Percentiles rank a stretch among this genome's conserved stretches.
Evolutionary conservation across 177 flowering plant species (phyloP).

Genomic region (Vitis hybrid): DNA sequence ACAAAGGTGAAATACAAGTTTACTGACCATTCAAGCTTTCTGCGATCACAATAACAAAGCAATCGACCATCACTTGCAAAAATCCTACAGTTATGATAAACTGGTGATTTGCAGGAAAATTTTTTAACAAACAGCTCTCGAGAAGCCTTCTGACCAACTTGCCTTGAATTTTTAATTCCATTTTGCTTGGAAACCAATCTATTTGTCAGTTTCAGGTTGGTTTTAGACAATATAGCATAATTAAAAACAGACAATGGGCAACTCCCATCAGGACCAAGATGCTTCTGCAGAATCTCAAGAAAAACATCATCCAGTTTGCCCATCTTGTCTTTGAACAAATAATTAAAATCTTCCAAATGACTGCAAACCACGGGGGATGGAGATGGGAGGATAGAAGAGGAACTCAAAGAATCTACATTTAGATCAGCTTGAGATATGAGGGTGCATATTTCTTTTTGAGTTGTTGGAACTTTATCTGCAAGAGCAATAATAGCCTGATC

Average conservation of each 20-base stretch:
- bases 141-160: constrained; percentile 59
- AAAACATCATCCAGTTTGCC: constrained; percentile 39
- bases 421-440: constrained; percentile 59
- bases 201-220: constrained; percentile 36
- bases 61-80: constrained; percentile 94
- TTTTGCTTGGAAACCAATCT: constrained; percentile 43
- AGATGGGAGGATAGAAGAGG: constrained; percentile 33
- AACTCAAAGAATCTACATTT: constrained; percentile 34
- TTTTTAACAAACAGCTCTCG: constrained; percentile 82
- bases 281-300: constrained; percentile 39
- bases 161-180: constrained; percentile 46
- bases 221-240: constrained; percentile 55
- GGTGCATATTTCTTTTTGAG: constrained; percentile 41
- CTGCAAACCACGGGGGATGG: constrained; percentile 73
- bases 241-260: constrained; percentile 74
- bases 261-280: constrained; percentile 58
- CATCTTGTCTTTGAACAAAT: constrained; percentile 39
- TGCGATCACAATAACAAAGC: constrained; percentile 94
- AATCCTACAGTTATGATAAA: constrained; percentile 94
- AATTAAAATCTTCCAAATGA: constrained; percentile 58
- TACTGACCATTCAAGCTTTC: constrained; percentile 92
- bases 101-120: constrained; percentile 97
- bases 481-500: constrained; percentile 80
- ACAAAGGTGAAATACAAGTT: background rate
- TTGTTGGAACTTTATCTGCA: constrained; percentile 51